Evolutionary conservation across 768 basidiomycete genomes (phyloP).

Genomic region (Collybia sp.): DNA sequence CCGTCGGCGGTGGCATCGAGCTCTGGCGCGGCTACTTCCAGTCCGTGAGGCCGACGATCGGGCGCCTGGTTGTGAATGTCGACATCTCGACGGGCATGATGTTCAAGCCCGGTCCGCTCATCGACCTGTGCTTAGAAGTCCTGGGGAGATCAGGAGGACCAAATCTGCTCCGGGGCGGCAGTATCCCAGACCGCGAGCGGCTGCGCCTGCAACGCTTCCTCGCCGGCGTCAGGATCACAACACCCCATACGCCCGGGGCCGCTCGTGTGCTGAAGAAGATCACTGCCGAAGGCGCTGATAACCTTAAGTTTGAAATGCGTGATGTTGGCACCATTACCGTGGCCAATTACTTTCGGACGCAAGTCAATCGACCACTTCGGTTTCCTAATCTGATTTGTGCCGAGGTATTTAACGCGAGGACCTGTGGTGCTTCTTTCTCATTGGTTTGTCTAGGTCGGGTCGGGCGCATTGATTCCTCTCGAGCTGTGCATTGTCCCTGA

Average conservation of each 20-base stretch:
- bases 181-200: constrained; percentile 48
- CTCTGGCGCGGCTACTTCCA: constrained; percentile 84
- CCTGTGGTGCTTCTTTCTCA: neutral
- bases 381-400: constrained; percentile 48
- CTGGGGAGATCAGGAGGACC: constrained; percentile 23
- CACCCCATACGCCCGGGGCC: constrained; percentile 11
- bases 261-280: constrained; percentile 54
- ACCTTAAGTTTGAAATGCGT: constrained; percentile 41
- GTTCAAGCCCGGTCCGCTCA: constrained; percentile 61
- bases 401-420: constrained; percentile 34
- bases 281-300: constrained; percentile 41
- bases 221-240: constrained; percentile 25
- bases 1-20: constrained; percentile 58
- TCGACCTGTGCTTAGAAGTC: constrained; percentile 55
- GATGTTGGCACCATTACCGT: constrained; percentile 30
- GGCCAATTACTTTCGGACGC: constrained; percentile 11
- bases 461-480: constrained; percentile 59
- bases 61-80: constrained; percentile 64
- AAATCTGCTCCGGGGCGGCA: constrained; percentile 26
- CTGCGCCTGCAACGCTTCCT: constrained; percentile 34
- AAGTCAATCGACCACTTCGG: constrained; percentile 26
- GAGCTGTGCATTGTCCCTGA: constrained; percentile 59
- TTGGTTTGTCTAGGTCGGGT: constrained; percentile 40
- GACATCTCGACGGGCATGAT: constrained; percentile 77
- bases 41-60: constrained; percentile 64